phyloP scores from a whole-genome alignment of 768 basidiomycete genomes.

The Podaxis carcinomalis region DNA sequence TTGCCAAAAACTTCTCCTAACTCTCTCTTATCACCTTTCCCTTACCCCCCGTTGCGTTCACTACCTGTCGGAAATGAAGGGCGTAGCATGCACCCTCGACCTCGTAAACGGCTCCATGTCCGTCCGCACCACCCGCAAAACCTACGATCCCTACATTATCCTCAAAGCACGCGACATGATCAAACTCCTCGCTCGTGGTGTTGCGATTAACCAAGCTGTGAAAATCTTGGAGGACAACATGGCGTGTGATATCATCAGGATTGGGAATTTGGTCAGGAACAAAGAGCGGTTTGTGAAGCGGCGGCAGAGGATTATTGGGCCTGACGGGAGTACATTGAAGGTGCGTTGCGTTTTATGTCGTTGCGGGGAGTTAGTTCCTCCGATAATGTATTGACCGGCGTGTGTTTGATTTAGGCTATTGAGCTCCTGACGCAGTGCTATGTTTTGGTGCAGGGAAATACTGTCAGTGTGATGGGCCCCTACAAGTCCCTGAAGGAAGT shows the following conservation, averaged over 20 bases:
- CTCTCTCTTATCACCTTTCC: background rate
- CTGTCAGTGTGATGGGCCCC: conserved; percentile 97
- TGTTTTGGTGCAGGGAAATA: conserved; percentile 96
- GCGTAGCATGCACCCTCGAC: conserved; percentile 87
- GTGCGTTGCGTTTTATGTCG: conserved; percentile 36
- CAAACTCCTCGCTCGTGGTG: conserved; percentile 91
- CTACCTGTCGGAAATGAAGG: conserved; percentile 30
- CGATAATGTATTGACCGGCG: background rate
- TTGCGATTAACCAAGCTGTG: conserved; percentile 78
- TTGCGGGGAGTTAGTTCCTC: background rate
- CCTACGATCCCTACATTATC: conserved; percentile 94
- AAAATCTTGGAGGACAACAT: conserved; percentile 87
- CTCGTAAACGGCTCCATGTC: conserved; percentile 97
- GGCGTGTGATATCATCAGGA: conserved; percentile 98
- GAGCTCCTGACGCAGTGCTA: conserved; percentile 96
- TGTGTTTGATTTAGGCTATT: conserved; percentile 63
- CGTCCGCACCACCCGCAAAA: conserved; percentile 94
- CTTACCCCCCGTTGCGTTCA: background rate
- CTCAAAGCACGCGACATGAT: conserved; percentile 95
- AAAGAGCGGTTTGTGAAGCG: conserved; percentile 97
- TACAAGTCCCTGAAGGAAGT: conserved; percentile 96
- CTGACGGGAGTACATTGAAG: conserved; percentile 96
- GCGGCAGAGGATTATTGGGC: conserved; percentile 94
- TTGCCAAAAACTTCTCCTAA: background rate
- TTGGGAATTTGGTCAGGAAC: conserved; percentile 89